Percentiles rank a stretch among this genome's conserved stretches.
Conservation (phyloP, 805 yeast genomes). For the Ogataea henricii region DNA sequence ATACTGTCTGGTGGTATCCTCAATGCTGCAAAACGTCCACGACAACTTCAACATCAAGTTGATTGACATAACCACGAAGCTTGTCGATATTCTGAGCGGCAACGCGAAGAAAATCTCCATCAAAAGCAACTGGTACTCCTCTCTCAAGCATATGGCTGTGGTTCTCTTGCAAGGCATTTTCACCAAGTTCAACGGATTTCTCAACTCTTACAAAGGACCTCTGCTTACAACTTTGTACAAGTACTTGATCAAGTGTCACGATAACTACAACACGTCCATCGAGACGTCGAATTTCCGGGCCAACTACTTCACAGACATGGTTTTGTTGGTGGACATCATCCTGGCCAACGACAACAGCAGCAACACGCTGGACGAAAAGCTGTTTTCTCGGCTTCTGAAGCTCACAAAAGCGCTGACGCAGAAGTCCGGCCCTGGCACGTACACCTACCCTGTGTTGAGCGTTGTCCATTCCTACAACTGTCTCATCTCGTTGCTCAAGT, state of each 20-base stretch:
- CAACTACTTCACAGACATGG: conserved; percentile 35
- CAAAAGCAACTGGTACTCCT: conserved; percentile 36
- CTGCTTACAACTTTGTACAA: conserved; percentile 34
- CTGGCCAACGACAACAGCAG: conserved; percentile 31
- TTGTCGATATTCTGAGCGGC: conserved; percentile 23
- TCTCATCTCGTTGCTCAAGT: conserved; percentile 31
- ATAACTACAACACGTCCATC: conserved; percentile 35
- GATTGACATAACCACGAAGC: conserved; percentile 31
- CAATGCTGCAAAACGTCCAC: conserved; percentile 34
- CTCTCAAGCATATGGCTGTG: conserved; percentile 33
- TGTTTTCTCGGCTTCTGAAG: conserved; percentile 33
- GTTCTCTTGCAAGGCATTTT: conserved; percentile 33
- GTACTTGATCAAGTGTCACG: conserved; percentile 36
- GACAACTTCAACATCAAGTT: conserved; percentile 35
- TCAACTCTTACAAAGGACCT: conserved; percentile 33
- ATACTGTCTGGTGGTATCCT: conserved; percentile 23
- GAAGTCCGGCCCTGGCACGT: conserved; percentile 21
- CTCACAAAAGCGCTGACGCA: conserved; percentile 29
- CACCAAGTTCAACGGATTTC: conserved; percentile 36
- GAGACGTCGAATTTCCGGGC: conserved; percentile 35
- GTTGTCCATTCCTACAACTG: conserved; percentile 33
- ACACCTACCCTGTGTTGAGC: conserved; percentile 34
- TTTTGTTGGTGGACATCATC: conserved; percentile 32
- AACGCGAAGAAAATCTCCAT: conserved; percentile 33
- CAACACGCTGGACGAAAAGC: conserved; percentile 33